phyloP scores from a whole-genome alignment of 106 monocot species.

The Agapanthus africanus region DNA sequence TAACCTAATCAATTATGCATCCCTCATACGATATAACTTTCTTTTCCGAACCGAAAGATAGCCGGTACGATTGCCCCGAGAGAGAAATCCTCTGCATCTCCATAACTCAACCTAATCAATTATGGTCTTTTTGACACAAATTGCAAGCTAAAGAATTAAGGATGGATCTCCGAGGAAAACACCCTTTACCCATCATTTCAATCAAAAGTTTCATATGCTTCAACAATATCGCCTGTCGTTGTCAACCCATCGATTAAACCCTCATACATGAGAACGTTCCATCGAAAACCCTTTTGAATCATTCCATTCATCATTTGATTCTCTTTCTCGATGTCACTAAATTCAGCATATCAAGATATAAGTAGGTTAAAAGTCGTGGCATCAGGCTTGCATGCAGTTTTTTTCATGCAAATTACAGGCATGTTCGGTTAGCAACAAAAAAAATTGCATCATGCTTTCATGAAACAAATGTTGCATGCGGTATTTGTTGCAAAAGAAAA shows the following conservation, averaged over 20 bases:
- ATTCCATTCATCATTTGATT: conserved; percentile 39
- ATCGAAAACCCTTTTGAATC: conserved; percentile 30
- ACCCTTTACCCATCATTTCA: conserved; percentile 37
- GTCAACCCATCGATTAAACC: conserved; percentile 35
- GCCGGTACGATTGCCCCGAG: too few relatives aligned
- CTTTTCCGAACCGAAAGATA: too few relatives aligned
- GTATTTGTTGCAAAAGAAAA: too few relatives aligned
- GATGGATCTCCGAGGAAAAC: conserved; percentile 14
- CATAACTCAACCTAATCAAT: too few relatives aligned
- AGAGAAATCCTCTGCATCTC: too few relatives aligned
- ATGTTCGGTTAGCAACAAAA: too few relatives aligned
- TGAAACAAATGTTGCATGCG: too few relatives aligned
- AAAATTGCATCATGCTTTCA: too few relatives aligned
- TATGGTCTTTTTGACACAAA: conserved; percentile 23
- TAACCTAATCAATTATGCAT: too few relatives aligned
- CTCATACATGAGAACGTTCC: conserved; percentile 26
- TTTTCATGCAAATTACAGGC: conserved; percentile 57
- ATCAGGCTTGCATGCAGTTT: conserved; percentile 46
- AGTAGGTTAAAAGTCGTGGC: conserved; percentile 40
- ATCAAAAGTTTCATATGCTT: conserved; percentile 21
- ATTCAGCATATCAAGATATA: conserved; percentile 26
- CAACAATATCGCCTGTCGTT: conserved; percentile 16
- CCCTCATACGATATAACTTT: too few relatives aligned
- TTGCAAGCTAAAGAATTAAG: conserved; percentile 25
- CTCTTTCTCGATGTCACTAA: conserved; percentile 25